phyloP scores from a whole-genome alignment of 2,329 filamentous ascomycete species.

The Decorospora gaudefroyi region DNA sequence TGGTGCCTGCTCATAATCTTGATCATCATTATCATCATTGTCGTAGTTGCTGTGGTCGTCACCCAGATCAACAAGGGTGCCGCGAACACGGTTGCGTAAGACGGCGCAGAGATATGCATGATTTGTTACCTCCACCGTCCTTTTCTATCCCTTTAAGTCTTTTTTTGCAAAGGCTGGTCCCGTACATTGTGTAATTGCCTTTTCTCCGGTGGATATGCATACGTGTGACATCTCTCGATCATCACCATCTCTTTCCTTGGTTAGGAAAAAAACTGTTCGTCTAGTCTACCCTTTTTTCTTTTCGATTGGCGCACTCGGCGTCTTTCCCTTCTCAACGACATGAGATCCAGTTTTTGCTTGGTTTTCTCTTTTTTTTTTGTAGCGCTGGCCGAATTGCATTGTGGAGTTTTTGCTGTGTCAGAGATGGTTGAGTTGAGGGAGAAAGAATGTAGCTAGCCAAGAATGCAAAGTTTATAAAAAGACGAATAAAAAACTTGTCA shows the following conservation, averaged over 20 bases:
- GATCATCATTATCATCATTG: conserved; percentile 46
- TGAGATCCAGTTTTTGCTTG: neutral
- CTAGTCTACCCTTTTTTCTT: conserved; percentile 5
- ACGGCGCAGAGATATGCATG: neutral
- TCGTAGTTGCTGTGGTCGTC: conserved; percentile 48
- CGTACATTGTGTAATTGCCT: conserved; percentile 23
- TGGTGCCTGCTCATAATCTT: conserved; percentile 77
- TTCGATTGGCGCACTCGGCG: conserved; percentile 10
- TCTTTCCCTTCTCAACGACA: conserved; percentile 13
- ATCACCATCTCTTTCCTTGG: conserved; percentile 8
- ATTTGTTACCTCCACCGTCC: conserved; percentile 15
- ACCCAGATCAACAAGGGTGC: conserved; percentile 34
- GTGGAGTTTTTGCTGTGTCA: too few relatives aligned
- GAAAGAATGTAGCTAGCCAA: too few relatives aligned
- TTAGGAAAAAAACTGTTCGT: conserved; percentile 10
- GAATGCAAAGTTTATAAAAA: too few relatives aligned
- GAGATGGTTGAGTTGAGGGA: too few relatives aligned
- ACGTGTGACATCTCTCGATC: conserved; percentile 11
- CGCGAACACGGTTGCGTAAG: conserved; percentile 11
- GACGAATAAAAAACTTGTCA: too few relatives aligned
- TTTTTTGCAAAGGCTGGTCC: conserved; percentile 19
- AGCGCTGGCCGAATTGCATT: conserved; percentile 11
- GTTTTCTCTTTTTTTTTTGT: conserved; percentile 7
- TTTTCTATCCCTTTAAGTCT: conserved; percentile 12
- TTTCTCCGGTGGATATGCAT: conserved; percentile 20